Conservation (phyloP, 1,284 basidiomycete species). For the Stereum hirsutum region DNA sequence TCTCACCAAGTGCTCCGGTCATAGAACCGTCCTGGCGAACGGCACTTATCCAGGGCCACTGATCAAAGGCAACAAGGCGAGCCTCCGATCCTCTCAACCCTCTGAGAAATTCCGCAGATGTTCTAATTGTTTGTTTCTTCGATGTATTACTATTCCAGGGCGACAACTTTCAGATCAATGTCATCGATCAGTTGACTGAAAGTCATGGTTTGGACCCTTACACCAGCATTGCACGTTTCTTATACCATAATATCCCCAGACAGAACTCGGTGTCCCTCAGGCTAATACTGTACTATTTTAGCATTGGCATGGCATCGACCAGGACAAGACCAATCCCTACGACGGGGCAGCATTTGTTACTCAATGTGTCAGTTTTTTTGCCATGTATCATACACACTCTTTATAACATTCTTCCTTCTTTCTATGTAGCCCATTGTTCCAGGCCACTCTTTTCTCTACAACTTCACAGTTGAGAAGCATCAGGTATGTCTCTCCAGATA, state of each 20-base stretch:
- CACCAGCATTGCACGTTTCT: neutral
- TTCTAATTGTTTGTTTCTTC: neutral
- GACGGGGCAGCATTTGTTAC: constrained; percentile 28
- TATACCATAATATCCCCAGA: neutral
- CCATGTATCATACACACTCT: too few species aligned
- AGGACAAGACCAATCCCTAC: constrained; percentile 10
- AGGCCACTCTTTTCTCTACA: constrained; percentile 33
- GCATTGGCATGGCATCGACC: constrained; percentile 30
- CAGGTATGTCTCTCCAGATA: too few species aligned
- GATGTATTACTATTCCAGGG: constrained; percentile 8
- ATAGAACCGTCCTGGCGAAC: constrained; percentile 12
- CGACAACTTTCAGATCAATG: constrained; percentile 21
- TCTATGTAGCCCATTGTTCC: constrained; percentile 40
- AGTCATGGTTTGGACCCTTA: constrained; percentile 23
- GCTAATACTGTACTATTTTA: constrained; percentile 3
- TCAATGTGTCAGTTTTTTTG: too few species aligned
- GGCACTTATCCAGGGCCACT: constrained; percentile 13
- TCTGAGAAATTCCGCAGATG: neutral
- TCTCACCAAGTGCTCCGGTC: neutral
- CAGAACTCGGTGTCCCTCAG: neutral
- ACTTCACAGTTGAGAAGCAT: constrained; percentile 20
- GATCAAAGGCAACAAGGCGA: constrained; percentile 9
- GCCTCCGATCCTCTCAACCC: neutral
- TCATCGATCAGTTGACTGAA: constrained; percentile 22
- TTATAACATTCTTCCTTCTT: too few species aligned